Conservation (phyloP, 208 protist genomes). For the Paratrypanosoma confusum region DNA sequence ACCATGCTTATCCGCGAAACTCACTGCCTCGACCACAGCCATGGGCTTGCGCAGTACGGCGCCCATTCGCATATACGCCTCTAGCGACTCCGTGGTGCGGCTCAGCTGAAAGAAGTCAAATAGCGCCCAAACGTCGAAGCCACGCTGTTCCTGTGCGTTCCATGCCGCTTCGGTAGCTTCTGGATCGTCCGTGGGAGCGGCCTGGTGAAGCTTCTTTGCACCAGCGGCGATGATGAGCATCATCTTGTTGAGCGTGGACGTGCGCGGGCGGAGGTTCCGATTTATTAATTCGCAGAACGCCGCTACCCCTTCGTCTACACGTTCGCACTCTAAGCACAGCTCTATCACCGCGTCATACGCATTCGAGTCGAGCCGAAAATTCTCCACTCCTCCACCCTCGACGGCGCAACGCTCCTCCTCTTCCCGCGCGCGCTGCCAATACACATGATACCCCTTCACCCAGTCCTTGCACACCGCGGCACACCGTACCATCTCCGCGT, state of each 20-base stretch:
- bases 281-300: conserved; percentile 64
- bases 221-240: conserved; percentile 57
- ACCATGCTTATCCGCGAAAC: conserved; percentile 40
- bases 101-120: conserved; percentile 79
- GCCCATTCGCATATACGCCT: conserved; percentile 71
- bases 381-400: conserved; percentile 5
- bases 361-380: conserved; percentile 55
- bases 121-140: conserved; percentile 73
- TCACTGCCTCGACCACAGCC: conserved; percentile 54
- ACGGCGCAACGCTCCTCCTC: conserved; percentile 27
- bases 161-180: neutral
- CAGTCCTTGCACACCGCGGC: conserved; percentile 65
- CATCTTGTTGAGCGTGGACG: conserved; percentile 59
- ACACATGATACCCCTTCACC: conserved; percentile 74
- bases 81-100: conserved; percentile 37
- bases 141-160: conserved; percentile 18
- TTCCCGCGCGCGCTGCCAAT: conserved; percentile 60
- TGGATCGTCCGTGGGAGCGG: neutral
- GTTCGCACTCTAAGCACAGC: conserved; percentile 55
- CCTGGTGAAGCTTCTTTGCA: conserved; percentile 23
- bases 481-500: conserved; percentile 88
- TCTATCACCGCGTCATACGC: conserved; percentile 75
- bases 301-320: conserved; percentile 37
- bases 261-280: conserved; percentile 45
- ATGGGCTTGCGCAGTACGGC: conserved; percentile 31